Conservation (phyloP, 257 asterid species). For the Cruciata laevipes region DNA sequence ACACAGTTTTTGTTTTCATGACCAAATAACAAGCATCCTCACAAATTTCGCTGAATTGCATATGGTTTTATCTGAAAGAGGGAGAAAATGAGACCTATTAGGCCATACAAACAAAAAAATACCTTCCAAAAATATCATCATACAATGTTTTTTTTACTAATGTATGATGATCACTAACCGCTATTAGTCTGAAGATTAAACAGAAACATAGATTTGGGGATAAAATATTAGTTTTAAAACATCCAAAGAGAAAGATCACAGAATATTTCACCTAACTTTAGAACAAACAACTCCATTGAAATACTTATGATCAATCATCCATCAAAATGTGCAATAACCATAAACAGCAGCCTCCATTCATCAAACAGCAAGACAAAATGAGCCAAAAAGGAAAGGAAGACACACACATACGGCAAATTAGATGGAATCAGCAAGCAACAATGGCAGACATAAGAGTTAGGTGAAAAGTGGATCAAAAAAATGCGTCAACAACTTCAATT, state of each 20-base stretch:
- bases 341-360: not conserved
- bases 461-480: not conserved
- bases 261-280: not conserved
- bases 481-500: not conserved
- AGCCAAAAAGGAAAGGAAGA: not conserved
- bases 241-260: not conserved
- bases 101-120: no score
- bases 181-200: no score
- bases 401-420: no score
- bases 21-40: slow-evolving; percentile 17
- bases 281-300: not conserved
- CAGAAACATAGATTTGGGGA: not conserved
- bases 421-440: not conserved
- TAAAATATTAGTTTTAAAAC: not conserved
- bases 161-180: not conserved
- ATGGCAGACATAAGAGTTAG: not conserved
- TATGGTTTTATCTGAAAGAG: slow-evolving; percentile 8
- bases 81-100: not conserved
- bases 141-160: not conserved
- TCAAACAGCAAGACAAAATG: not conserved
- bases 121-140: not conserved
- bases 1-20: slow-evolving; percentile 23
- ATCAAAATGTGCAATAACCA: not conserved
- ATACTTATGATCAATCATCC: not conserved
- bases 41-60: not conserved